phyloP scores from a whole-genome alignment of 805 yeast species.

The Sugiyamaella marilandica region DNA sequence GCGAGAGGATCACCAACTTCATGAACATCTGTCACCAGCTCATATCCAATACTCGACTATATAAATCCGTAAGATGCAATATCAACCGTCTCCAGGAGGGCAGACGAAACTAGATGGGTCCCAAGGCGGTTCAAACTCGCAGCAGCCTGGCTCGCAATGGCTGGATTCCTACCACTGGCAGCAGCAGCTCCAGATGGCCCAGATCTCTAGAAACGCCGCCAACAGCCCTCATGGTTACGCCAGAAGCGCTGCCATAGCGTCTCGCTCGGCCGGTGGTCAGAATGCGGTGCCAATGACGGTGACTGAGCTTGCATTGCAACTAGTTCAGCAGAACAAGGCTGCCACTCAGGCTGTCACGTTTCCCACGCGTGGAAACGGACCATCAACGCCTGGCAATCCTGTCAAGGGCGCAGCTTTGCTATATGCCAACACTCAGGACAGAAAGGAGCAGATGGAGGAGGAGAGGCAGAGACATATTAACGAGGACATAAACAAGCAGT shows the following conservation, averaged over 20 bases:
- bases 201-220: constrained; percentile 56
- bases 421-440: constrained; percentile 26
- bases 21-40: background rate
- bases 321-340: constrained; percentile 26
- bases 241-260: constrained; percentile 69
- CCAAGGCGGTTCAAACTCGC: background rate
- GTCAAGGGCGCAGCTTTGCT: constrained; percentile 5
- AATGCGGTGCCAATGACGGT: constrained; percentile 30
- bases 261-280: constrained; percentile 37
- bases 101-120: constrained; percentile 1
- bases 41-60: background rate
- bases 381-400: constrained; percentile 19
- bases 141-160: constrained; percentile 7
- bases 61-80: background rate
- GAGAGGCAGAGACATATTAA: constrained; percentile 37
- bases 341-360: constrained; percentile 12
- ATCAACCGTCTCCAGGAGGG: background rate
- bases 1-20: background rate
- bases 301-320: constrained; percentile 37
- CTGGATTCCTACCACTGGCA: constrained; percentile 48
- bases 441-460: constrained; percentile 36
- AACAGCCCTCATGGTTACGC: constrained; percentile 78
- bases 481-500: constrained; percentile 52
- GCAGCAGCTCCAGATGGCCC: constrained; percentile 71
- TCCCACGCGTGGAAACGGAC: constrained; percentile 25